These are phyloP conservation scores for Tetraselmis chui DNA, from an alignment of 139 green algal species.

Conservation along the genomic window DNA sequence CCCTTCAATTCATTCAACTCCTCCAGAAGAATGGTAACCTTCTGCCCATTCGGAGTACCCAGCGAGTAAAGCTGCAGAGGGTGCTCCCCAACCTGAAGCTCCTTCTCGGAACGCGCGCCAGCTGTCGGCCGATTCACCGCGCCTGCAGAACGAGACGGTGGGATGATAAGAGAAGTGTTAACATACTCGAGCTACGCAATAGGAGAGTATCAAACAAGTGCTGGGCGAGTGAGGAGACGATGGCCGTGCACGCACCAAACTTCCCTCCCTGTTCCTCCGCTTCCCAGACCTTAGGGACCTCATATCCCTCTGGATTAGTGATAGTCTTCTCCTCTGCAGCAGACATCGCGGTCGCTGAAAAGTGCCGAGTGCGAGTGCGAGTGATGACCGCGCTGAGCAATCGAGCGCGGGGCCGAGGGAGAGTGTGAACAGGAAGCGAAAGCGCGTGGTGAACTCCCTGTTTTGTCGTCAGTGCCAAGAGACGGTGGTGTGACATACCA, in stretches of 20 bases:
- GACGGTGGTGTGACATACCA: too few species aligned
- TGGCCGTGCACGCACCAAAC: not conserved
- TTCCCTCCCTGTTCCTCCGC: not conserved
- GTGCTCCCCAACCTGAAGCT: conserved; percentile 9
- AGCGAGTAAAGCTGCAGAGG: conserved; percentile 38
- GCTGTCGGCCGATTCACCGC: conserved; percentile 20
- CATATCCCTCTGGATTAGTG: not conserved
- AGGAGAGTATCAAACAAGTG: too few species aligned
- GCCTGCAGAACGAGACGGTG: too few species aligned
- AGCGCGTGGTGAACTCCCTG: too few species aligned
- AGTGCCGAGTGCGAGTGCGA: too few species aligned
- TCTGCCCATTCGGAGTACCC: conserved; percentile 39
- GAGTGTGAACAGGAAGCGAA: too few species aligned
- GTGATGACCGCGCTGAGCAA: too few species aligned
- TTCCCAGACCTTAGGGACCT: not conserved
- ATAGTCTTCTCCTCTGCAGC: not conserved
- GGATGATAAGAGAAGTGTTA: too few species aligned
- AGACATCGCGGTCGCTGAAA: not conserved
- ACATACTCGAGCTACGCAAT: too few species aligned
- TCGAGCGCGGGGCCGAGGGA: too few species aligned
- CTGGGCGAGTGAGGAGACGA: too few species aligned
- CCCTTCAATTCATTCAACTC: conserved; percentile 27
- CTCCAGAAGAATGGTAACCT: conserved; percentile 34
- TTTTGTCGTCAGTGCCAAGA: too few species aligned
- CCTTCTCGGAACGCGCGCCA: conserved; percentile 2